Evolutionary conservation across 345 rosid species (phyloP).

Genomic region (Leavenworthia alabamica): DNA sequence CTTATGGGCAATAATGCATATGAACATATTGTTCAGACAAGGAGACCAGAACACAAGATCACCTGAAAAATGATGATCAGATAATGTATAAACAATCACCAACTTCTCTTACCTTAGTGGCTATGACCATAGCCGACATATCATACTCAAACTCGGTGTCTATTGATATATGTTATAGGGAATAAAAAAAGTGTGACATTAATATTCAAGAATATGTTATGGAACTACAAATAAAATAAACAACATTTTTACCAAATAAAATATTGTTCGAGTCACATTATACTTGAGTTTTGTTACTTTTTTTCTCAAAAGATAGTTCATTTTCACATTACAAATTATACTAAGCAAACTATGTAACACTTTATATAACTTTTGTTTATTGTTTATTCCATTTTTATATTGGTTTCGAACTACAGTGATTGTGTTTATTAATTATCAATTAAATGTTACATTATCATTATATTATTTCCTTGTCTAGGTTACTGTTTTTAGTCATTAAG

Average conservation of each 20-base stretch:
- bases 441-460: neutral
- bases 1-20: neutral
- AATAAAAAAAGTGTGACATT: too few species aligned
- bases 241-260: too few species aligned
- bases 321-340: too few species aligned
- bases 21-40: constrained; percentile 7
- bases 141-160: neutral
- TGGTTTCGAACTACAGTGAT: neutral
- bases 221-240: too few species aligned
- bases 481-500: constrained; percentile 24
- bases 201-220: too few species aligned
- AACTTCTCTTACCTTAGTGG: constrained; percentile 6
- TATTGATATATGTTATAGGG: neutral
- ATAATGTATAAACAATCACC: constrained; percentile 7
- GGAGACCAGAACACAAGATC: constrained; percentile 24
- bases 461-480: neutral
- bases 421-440: neutral
- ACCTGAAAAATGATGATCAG: constrained; percentile 16
- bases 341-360: too few species aligned
- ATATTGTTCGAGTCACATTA: too few species aligned
- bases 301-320: too few species aligned
- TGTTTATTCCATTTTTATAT: neutral
- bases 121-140: constrained; percentile 21
- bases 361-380: too few species aligned
- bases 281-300: too few species aligned